Base-by-base conservation (phyloP, 805 yeast species). In the Myxozyma neotropica region DNA sequence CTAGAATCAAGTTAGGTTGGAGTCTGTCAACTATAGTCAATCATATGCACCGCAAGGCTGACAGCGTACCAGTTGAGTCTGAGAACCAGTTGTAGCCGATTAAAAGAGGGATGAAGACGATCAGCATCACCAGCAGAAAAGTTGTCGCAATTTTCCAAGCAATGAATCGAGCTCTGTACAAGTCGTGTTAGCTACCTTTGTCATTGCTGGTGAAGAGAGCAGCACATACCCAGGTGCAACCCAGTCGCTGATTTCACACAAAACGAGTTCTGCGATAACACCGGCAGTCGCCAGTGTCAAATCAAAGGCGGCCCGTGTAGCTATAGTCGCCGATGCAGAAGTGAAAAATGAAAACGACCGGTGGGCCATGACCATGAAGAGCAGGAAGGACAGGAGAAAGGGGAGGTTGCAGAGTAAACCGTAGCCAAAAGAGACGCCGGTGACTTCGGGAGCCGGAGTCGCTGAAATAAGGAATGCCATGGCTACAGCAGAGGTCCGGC, bases 161-260 rank as follows among this genome's bases (percentile, higher is more conserved):
- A 33, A 66, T 50, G 38, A 55, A 55, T 35, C 72, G 64, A 24
- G 66, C 61, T 40, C 63, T 54, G 24, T 2, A 21, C 3, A 42
- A 2, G 8, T 17, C n/a, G 24, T 7, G 19, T 57, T 43, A 51
- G 42, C 38, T 19, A 15, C 24, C 35, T 21, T n/a, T 12, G 26
- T 7, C 36, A 19, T 13, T 3, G 7, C 12, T 6, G 3, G 13
- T 12, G 33, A 3, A 17, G 36, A 19, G 29, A 21, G 44, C 17
- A 24, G 17, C 6, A 42, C 65, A 6, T 38, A 61, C 65, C 66
- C 49, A 64, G 67, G 57, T 57, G 61, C 29, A 36, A 53, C 49
- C 71, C 74, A 27, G 70, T 71, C 61, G 54, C 58, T 47, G 51
- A 76, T 72, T 56, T 76, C 79, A 62, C 78, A 75, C 39, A 76